These are phyloP conservation scores for Fennellomyces sp. DNA, from an alignment of 371 early-diverging fungal species.

Conservation along the genomic window DNA sequence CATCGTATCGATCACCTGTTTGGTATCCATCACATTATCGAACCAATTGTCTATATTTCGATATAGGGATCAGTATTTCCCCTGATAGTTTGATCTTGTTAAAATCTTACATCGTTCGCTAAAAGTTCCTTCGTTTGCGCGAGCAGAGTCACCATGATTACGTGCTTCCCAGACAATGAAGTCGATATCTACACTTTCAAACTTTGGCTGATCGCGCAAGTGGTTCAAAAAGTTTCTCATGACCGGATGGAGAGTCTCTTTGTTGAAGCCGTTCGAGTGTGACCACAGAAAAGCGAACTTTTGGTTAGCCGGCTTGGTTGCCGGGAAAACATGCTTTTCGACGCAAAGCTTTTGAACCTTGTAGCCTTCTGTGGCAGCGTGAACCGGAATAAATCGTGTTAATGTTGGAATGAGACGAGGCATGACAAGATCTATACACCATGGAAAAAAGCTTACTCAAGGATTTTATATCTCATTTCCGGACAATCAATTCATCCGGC, in stretches of 20 bases:
- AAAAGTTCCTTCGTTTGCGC: slow-evolving; percentile 32
- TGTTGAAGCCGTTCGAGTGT: slow-evolving; percentile 42
- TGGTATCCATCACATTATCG: slow-evolving; percentile 45
- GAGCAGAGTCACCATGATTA: slow-evolving; percentile 50
- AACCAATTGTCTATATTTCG: slow-evolving; percentile 44
- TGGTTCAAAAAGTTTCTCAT: slow-evolving; percentile 24
- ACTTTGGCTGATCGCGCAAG: slow-evolving; percentile 19
- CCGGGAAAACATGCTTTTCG: slow-evolving; percentile 33
- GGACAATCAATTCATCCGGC: slow-evolving; percentile 5
- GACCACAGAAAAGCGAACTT: slow-evolving; percentile 31
- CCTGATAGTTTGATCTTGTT: too few relatives aligned
- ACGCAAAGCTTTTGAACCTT: slow-evolving; percentile 29
- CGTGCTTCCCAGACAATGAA: slow-evolving; percentile 44
- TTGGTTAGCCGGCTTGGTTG: slow-evolving; percentile 7
- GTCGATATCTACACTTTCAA: slow-evolving; percentile 23
- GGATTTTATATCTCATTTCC: background rate
- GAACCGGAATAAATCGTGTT: slow-evolving; percentile 23
- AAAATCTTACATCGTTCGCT: slow-evolving; percentile 25
- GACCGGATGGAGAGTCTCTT: slow-evolving; percentile 35
- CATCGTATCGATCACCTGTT: slow-evolving; percentile 34
- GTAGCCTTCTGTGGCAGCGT: slow-evolving; percentile 24
- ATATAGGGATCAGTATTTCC: too few relatives aligned
- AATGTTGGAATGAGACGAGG: slow-evolving; percentile 11
- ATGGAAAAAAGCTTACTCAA: slow-evolving; percentile 4
- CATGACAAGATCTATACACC: slow-evolving; percentile 7